Percentiles rank a stretch among this genome's conserved stretches.
These are phyloP conservation scores for Neckera pumila DNA, from an alignment of 225 moss, liverwort and hornwort species.

Conservation along the genomic window DNA sequence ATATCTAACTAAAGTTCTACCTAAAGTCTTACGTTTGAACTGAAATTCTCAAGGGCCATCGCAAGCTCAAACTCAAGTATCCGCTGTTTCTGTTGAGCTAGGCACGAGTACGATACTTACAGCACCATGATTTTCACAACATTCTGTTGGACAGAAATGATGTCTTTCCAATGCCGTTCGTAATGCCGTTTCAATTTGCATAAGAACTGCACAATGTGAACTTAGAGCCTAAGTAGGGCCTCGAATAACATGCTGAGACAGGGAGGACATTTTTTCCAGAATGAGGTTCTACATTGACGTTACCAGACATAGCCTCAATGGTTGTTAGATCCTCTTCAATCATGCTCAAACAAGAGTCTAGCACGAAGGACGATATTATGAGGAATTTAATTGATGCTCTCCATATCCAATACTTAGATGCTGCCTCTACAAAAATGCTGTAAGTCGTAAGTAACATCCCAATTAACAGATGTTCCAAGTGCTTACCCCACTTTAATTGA, in stretches of 20 bases:
- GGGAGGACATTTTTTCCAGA: background rate
- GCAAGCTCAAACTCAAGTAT: background rate
- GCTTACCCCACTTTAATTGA: background rate
- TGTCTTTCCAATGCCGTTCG: background rate
- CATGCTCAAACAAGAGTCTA: background rate
- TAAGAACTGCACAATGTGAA: background rate
- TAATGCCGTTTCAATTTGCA: background rate
- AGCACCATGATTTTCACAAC: background rate
- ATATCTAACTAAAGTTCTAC: background rate
- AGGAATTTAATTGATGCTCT: background rate
- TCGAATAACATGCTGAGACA: background rate
- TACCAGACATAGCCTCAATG: background rate
- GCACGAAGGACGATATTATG: background rate
- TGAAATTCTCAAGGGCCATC: background rate
- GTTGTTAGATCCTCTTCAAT: background rate
- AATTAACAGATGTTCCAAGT: background rate
- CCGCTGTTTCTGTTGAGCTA: background rate
- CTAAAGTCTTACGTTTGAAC: background rate
- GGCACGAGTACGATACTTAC: no score
- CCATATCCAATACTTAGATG: background rate
- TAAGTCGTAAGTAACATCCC: background rate
- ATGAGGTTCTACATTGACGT: background rate
- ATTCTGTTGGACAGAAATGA: background rate
- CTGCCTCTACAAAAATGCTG: background rate
- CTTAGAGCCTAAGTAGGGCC: background rate